Conservation (phyloP, 192 early-diverging fungal species). For the Paraglomus brasilianum region DNA sequence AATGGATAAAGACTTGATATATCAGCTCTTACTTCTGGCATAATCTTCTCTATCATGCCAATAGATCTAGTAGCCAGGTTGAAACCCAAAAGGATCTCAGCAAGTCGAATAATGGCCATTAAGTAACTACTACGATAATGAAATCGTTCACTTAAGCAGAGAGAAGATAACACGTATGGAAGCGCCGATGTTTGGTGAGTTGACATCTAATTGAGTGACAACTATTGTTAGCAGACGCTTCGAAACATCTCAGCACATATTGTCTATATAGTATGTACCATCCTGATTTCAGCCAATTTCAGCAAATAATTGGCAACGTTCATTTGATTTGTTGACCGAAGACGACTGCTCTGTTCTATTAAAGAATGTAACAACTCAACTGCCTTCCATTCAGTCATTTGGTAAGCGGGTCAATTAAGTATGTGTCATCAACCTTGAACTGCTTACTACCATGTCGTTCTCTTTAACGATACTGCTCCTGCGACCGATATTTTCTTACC, state of each 20-base stretch:
- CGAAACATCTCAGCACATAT: too few relatives aligned
- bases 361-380: constrained; percentile 1
- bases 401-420: too few relatives aligned
- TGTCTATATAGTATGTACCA: constrained; percentile 11
- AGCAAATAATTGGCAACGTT: constrained; percentile 17
- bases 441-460: too few relatives aligned
- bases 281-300: constrained; percentile 28
- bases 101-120: constrained; percentile 21
- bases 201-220: too few relatives aligned
- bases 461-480: too few relatives aligned
- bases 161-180: constrained; percentile 22
- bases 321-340: constrained; percentile 27
- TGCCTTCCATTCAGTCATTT: neutral
- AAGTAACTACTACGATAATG: constrained; percentile 31
- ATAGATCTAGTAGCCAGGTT: constrained; percentile 14
- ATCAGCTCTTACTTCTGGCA: constrained; percentile 7
- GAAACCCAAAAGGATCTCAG: constrained; percentile 25
- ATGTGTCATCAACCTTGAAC: too few relatives aligned
- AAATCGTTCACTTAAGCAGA: constrained; percentile 29
- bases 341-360: constrained; percentile 18
- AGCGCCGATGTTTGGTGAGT: constrained; percentile 14
- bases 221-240: too few relatives aligned
- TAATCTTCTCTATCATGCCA: constrained; percentile 28
- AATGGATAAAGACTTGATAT: neutral
- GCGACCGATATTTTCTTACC: neutral